Evolutionary conservation across 176 grass and related monocot genomes (phyloP), one percentile per base, ranked within the genome.

Genomic region (Oryza punctata): DNA sequence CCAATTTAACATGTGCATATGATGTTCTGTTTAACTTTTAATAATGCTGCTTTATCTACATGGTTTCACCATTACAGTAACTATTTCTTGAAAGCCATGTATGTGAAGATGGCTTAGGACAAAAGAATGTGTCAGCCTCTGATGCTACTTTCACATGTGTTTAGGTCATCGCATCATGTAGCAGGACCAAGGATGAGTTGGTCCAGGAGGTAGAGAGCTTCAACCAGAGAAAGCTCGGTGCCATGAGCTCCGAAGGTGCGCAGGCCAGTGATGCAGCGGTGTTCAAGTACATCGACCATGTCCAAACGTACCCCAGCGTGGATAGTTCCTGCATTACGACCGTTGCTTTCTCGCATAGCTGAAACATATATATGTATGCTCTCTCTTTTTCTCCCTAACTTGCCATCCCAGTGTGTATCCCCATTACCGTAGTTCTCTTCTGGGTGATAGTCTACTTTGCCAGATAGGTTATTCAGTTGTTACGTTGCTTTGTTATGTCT

Each of bases 111-210:
- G 35, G 1, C 24, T 49, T 65, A 52, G 40, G 15, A 28, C 30
- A 72, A 50, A 50, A 3, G 2, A 71, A 73, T 46, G 30, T 12
- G 18, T 65, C 4, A 25, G 12, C 4, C 5, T 66, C 67, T 89
- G 66, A 78, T 78, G 1, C 45, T 38, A 45, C 66, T 65, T 40
- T 1, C 0, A 12, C n/a, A 63, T 80, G 44, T 83, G 45, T 84
- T 52, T 45, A 97, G 95, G 90, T 95, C 44, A 91, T 95, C 65
- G 95, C 92, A 45, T 93, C 92, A 46, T 95, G 88, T 76, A 98
- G 88, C 91, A 90, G 83, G 43, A 95, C 89, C 64, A 98, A 86
- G 81, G 92, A 98, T 81, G 95, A 95, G 79, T 70, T 98, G 66
- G 27, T 95, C 70, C 91, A 88, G 77, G 95, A 98, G 67, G 86